Percentiles rank a stretch among this genome's conserved stretches.
Evolutionary conservation across 345 rosid genomes (phyloP).

Genomic region (Mallotus nudiflorus): DNA sequence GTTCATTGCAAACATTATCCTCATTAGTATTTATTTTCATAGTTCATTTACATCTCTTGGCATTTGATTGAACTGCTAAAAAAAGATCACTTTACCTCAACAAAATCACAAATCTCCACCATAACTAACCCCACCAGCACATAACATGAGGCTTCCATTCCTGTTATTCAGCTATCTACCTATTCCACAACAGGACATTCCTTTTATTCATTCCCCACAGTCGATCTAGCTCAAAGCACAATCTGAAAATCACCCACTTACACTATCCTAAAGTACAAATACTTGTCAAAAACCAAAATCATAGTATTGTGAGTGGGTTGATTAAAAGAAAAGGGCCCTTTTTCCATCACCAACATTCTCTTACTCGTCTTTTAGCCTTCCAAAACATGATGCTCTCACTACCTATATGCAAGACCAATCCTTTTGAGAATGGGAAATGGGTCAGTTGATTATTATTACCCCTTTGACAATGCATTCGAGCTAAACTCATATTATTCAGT

Average conservation of each 20-base stretch:
- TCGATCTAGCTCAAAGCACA: neutral
- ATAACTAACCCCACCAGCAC: no score
- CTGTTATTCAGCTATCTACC: neutral
- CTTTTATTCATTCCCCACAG: no score
- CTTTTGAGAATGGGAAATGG: neutral
- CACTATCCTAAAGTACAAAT: neutral
- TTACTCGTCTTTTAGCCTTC: neutral
- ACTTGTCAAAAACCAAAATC: neutral
- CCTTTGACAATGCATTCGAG: neutral
- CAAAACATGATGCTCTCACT: neutral
- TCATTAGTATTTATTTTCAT: neutral
- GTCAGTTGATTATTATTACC: no score
- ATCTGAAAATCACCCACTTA: neutral
- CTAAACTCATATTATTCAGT: neutral
- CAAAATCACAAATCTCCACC: neutral
- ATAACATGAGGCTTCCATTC: no score
- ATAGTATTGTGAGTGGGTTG: neutral
- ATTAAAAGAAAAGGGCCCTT: neutral
- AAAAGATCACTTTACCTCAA: neutral
- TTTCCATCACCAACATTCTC: neutral
- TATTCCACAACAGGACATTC: no score
- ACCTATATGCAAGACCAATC: neutral
- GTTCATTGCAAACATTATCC: neutral
- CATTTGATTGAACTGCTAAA: neutral
- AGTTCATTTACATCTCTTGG: neutral